Evolutionary conservation across 306 rosid species (phyloP).

Genomic region (Cucumis sativus): DNA sequence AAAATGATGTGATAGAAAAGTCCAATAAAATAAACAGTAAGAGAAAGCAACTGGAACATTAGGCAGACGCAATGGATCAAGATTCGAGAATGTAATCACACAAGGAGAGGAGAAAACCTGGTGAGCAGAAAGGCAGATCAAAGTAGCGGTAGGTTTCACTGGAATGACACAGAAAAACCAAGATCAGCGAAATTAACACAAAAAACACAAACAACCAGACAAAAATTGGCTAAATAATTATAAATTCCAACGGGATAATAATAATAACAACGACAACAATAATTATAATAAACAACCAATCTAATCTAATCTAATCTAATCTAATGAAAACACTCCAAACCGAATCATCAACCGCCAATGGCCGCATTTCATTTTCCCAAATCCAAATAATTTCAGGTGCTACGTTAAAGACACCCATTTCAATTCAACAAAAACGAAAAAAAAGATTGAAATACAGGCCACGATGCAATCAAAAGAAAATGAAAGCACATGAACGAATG

Average conservation of each 20-base stretch:
- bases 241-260: neutral
- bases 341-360: neutral
- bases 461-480: neutral
- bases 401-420: neutral
- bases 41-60: neutral
- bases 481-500: neutral
- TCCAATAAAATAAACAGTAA: neutral
- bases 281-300: neutral
- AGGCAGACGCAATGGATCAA: neutral
- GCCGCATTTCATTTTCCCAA: neutral
- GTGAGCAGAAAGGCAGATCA: slow-evolving; percentile 67
- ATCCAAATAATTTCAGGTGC: neutral
- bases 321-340: neutral
- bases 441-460: neutral
- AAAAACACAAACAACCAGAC: neutral
- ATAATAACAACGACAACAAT: neutral
- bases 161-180: slow-evolving; percentile 3
- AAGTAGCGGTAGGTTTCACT: slow-evolving; percentile 57
- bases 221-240: neutral
- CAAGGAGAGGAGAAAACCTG: slow-evolving; percentile 20
- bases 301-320: neutral
- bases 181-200: neutral
- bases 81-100: neutral
- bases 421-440: neutral
- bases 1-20: no score